These are phyloP conservation scores for Alternaria rosae DNA, from an alignment of 2,329 filamentous ascomycete genomes.

Conservation along the genomic window DNA sequence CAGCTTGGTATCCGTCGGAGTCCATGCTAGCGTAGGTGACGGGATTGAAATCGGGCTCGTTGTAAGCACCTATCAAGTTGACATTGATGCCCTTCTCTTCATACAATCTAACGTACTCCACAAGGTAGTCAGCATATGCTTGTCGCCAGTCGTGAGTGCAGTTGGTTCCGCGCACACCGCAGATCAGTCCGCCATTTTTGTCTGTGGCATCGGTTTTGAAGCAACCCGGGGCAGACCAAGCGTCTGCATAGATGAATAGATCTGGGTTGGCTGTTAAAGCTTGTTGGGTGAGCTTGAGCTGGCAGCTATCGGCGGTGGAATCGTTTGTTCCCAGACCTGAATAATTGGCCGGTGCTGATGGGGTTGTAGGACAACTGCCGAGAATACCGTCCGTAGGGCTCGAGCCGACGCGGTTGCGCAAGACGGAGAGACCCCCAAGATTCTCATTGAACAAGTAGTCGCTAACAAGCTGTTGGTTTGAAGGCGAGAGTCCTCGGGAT, in stretches of 20 bases:
- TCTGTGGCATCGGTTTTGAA: slow-evolving; percentile 59
- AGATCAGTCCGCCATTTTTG: slow-evolving; percentile 54
- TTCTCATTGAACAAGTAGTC: slow-evolving; percentile 54
- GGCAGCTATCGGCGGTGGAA: slow-evolving; percentile 41
- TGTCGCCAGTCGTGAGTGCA: slow-evolving; percentile 57
- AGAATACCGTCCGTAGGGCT: slow-evolving; percentile 22
- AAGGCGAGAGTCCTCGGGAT: slow-evolving; percentile 28
- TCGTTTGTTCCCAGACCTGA: slow-evolving; percentile 18
- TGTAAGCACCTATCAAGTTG: slow-evolving; percentile 52
- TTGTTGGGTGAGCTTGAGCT: slow-evolving; percentile 61
- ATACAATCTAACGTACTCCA: slow-evolving; percentile 55
- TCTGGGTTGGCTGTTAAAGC: slow-evolving; percentile 53
- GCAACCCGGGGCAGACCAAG: slow-evolving; percentile 58
- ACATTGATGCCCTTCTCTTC: slow-evolving; percentile 47
- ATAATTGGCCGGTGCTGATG: slow-evolving; percentile 21
- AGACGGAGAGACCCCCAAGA: slow-evolving; percentile 52
- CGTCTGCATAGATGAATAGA: slow-evolving; percentile 54
- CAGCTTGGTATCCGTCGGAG: slow-evolving; percentile 55
- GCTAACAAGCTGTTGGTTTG: slow-evolving; percentile 48
- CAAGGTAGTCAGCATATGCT: slow-evolving; percentile 57
- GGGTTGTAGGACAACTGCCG: slow-evolving; percentile 11
- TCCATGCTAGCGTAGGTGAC: slow-evolving; percentile 56
- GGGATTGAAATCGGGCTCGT: slow-evolving; percentile 52
- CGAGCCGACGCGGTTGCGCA: slow-evolving; percentile 55
- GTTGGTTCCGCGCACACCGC: slow-evolving; percentile 45